Evolutionary conservation across 78 protist species (phyloP).

Genomic region (Dictyostelium citrinum): DNA sequence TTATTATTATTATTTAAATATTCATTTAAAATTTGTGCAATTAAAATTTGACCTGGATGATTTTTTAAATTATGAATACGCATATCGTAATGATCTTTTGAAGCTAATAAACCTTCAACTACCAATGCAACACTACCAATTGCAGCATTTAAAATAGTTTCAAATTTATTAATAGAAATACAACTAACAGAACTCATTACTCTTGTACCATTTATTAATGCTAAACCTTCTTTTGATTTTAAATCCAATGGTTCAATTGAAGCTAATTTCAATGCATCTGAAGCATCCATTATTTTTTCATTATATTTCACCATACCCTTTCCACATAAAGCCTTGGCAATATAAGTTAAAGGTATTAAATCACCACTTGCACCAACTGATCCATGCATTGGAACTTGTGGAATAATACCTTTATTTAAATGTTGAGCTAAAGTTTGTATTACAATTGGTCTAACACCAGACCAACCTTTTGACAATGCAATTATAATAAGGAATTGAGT

Average conservation of each 20-base stretch:
- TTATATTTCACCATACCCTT: background rate
- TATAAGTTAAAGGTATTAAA: conserved; percentile 5
- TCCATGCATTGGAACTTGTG: background rate
- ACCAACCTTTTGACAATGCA: background rate
- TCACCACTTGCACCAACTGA: conserved; percentile 29
- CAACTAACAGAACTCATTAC: conserved; percentile 24
- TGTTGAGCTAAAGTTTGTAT: background rate
- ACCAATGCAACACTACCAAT: background rate
- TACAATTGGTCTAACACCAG: conserved; percentile 6
- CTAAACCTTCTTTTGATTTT: conserved; percentile 14
- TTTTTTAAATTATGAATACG: background rate
- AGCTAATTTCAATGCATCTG: background rate
- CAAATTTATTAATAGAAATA: background rate
- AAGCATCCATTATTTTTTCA: background rate
- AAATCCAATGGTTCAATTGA: background rate
- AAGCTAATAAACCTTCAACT: background rate
- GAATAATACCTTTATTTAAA: background rate
- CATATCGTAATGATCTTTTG: background rate
- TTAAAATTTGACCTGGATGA: conserved; percentile 4
- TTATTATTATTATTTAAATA: background rate
- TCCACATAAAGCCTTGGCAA: background rate
- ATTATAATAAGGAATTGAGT: background rate
- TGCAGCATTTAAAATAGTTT: background rate
- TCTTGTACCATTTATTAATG: conserved; percentile 29
- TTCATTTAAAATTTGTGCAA: background rate